phyloP scores from a whole-genome alignment of 768 basidiomycete genomes.

The Leccinum pellstonianum region DNA sequence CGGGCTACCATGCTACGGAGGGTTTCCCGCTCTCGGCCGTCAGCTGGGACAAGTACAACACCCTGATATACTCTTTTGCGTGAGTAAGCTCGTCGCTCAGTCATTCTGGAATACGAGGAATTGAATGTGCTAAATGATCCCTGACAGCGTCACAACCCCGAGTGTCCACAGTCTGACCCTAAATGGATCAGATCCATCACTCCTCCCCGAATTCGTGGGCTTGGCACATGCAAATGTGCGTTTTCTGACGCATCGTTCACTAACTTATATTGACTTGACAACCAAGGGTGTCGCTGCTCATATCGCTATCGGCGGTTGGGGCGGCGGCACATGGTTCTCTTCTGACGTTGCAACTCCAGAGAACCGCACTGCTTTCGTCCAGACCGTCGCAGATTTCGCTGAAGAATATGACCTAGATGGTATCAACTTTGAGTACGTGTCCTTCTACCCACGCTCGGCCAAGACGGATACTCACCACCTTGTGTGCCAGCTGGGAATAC shows the following conservation, averaged over 20 bases:
- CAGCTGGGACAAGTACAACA: slow-evolving; percentile 66
- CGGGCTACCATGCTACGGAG: slow-evolving; percentile 57
- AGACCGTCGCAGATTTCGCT: slow-evolving; percentile 51
- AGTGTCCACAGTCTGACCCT: slow-evolving; percentile 33
- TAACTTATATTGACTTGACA: slow-evolving; percentile 19
- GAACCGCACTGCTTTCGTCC: slow-evolving; percentile 62
- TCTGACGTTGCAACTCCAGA: slow-evolving; percentile 51
- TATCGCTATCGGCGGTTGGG: slow-evolving; percentile 72
- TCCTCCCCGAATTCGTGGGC: slow-evolving; percentile 59
- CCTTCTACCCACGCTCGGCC: background rate
- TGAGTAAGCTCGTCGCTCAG: slow-evolving; percentile 19
- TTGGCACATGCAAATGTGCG: slow-evolving; percentile 28
- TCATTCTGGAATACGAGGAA: too few relatives aligned
- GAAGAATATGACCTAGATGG: slow-evolving; percentile 52
- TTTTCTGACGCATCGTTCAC: background rate
- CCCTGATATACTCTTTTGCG: slow-evolving; percentile 69
- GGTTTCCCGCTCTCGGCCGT: slow-evolving; percentile 53
- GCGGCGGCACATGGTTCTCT: slow-evolving; percentile 62
- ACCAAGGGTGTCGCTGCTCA: slow-evolving; percentile 53
- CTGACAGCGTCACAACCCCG: slow-evolving; percentile 34
- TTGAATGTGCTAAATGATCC: background rate
- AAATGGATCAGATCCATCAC: slow-evolving; percentile 41
- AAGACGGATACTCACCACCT: background rate
- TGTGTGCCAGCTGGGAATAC: slow-evolving; percentile 74
- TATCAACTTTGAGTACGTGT: slow-evolving; percentile 34